These are phyloP conservation scores for Geosmithia morbida DNA, from an alignment of 2,329 filamentous ascomycete species.

Conservation along the genomic window DNA sequence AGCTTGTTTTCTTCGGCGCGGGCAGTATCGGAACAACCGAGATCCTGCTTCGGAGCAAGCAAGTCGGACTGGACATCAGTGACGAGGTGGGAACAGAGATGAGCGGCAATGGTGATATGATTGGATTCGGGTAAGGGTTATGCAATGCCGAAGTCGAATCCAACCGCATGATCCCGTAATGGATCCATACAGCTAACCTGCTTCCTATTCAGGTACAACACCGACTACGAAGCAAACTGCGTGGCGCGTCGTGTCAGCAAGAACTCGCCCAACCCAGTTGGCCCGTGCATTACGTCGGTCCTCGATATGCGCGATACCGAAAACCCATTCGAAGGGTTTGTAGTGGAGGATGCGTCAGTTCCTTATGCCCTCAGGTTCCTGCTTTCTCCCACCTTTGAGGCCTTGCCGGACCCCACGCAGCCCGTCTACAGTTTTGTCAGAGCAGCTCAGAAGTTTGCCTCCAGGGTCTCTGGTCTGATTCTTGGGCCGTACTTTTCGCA, in stretches of 20 bases:
- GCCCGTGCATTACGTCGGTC: conserved; percentile 47
- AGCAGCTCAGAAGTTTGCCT: neutral
- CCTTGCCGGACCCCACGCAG: conserved; percentile 21
- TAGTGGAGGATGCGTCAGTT: conserved; percentile 49
- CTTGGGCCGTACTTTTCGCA: conserved; percentile 41
- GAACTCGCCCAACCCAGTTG: conserved; percentile 34
- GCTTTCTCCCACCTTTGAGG: conserved; percentile 41
- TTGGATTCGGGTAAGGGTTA: conserved; percentile 39
- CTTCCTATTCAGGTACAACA: conserved; percentile 37
- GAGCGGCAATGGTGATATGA: conserved; percentile 53
- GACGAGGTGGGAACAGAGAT: conserved; percentile 41
- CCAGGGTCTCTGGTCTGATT: conserved; percentile 29
- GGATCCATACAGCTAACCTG: neutral
- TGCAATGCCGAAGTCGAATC: no score
- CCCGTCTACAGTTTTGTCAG: neutral
- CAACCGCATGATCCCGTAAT: no score
- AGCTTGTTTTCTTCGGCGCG: conserved; percentile 52
- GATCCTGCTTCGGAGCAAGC: conserved; percentile 45
- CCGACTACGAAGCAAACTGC: conserved; percentile 37
- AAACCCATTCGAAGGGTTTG: conserved; percentile 45
- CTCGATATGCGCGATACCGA: conserved; percentile 41
- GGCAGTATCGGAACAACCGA: conserved; percentile 52
- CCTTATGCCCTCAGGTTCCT: conserved; percentile 40
- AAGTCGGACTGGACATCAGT: conserved; percentile 43
- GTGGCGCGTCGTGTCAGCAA: conserved; percentile 34